A percentile compares a stretch with the other conserved stretches of the same genome.
These are phyloP conservation scores for Globisporangium cystogenes DNA, from an alignment of 352 stramenopile species.

Conservation along the genomic window DNA sequence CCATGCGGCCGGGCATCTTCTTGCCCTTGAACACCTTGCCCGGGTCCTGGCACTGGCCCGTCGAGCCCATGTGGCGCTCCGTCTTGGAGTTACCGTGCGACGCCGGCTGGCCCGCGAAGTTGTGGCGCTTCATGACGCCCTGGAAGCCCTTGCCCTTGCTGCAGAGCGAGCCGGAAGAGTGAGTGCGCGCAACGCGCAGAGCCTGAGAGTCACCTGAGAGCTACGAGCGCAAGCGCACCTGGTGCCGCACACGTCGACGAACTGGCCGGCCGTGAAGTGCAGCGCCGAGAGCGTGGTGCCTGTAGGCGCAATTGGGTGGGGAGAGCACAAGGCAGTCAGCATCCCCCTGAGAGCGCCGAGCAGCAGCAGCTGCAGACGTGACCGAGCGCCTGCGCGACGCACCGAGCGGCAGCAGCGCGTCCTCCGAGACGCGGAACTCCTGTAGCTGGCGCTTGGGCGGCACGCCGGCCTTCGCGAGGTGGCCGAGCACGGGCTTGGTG, in stretches of 20 bases:
- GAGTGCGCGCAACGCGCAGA: too few relatives aligned
- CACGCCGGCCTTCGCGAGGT: slow-evolving; percentile 91
- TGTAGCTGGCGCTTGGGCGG: slow-evolving; percentile 92
- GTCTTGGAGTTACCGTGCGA: slow-evolving; percentile 98
- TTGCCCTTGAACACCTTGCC: slow-evolving; percentile 99
- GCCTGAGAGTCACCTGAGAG: too few relatives aligned
- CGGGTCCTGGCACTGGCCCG: slow-evolving; percentile 97
- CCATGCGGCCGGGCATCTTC: slow-evolving; percentile 99
- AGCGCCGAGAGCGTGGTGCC: slow-evolving; percentile 90
- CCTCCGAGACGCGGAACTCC: slow-evolving; percentile 93
- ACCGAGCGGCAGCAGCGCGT: slow-evolving; percentile 85
- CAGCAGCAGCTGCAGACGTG: background rate
- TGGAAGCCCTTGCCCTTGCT: slow-evolving; percentile 88
- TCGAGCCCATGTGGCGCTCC: slow-evolving; percentile 95
- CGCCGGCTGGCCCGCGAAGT: slow-evolving; percentile 95
- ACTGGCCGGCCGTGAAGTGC: slow-evolving; percentile 98
- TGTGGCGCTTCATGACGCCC: slow-evolving; percentile 98
- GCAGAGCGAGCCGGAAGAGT: background rate
- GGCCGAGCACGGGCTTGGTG: slow-evolving; percentile 88
- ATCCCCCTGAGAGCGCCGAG: background rate
- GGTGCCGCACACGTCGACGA: slow-evolving; percentile 95
- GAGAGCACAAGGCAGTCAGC: background rate
- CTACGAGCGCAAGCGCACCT: slow-evolving; percentile 28
- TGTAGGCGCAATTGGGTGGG: slow-evolving; percentile 1
- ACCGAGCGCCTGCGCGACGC: background rate